A percentile compares a stretch with the other conserved stretches of the same genome.
phyloP scores from a whole-genome alignment of 2,329 filamentous ascomycete species.

The Triangularia setosa region DNA sequence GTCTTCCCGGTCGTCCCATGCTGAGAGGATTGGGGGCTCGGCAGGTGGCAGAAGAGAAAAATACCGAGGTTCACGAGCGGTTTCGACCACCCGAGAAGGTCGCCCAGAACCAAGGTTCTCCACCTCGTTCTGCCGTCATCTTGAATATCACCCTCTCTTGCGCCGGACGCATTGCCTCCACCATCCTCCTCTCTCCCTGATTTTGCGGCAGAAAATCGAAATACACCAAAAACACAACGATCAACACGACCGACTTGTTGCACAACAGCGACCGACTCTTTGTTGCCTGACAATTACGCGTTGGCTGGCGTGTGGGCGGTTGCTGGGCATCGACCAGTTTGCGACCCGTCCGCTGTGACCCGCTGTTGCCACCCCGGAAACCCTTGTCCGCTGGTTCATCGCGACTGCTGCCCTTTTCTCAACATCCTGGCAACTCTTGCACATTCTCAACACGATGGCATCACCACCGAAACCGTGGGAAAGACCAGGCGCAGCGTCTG shows the following conservation, averaged over 20 bases:
- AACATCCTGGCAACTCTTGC: not conserved
- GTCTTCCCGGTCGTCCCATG: constrained; percentile 2
- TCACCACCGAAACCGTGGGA: constrained; percentile 99
- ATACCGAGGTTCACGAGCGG: constrained; percentile 25
- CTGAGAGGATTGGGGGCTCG: constrained; percentile 10
- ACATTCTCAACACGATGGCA: constrained; percentile 45
- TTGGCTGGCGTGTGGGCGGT: not conserved
- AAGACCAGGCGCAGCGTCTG: constrained; percentile 60
- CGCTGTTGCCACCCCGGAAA: constrained; percentile 20
- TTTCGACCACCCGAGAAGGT: constrained; percentile 14
- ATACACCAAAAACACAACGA: not conserved
- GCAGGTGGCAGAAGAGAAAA: constrained; percentile 3
- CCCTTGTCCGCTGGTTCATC: constrained; percentile 9
- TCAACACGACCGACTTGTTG: not conserved
- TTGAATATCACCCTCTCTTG: not conserved
- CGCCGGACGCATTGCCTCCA: not conserved
- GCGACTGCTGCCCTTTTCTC: constrained; percentile 1
- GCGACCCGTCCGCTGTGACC: constrained; percentile 6
- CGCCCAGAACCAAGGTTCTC: constrained; percentile 4
- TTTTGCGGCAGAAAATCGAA: constrained; percentile 2
- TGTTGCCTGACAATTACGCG: constrained; percentile 2
- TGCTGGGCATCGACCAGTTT: not conserved
- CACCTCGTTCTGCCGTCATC: not conserved
- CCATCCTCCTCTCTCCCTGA: not conserved
- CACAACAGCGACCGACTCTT: not conserved